Conservation (phyloP, 106 monocot species). For the Dendrobium officinale region DNA sequence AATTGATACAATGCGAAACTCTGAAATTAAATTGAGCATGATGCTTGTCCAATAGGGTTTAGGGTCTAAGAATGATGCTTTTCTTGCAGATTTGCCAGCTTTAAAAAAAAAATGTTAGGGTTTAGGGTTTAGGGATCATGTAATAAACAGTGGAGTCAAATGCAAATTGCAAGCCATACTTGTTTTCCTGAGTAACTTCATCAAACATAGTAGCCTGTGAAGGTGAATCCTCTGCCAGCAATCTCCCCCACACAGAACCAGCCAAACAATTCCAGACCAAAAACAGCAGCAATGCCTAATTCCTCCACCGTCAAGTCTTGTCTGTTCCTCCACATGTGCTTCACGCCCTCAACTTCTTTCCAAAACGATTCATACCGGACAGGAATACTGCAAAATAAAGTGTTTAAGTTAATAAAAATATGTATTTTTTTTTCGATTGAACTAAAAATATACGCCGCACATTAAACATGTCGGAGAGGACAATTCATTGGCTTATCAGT, state of each 20-base stretch:
- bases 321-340: conserved; percentile 25
- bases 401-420: neutral
- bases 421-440: neutral
- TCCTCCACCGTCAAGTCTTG: conserved; percentile 24
- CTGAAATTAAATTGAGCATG: too few relatives aligned
- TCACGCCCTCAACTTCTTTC: conserved; percentile 19
- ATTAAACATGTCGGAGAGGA: too few relatives aligned
- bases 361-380: conserved; percentile 19
- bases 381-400: conserved; percentile 16
- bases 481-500: too few relatives aligned
- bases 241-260: conserved; percentile 30
- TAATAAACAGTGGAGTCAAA: neutral
- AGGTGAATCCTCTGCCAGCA: conserved; percentile 20
- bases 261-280: conserved; percentile 20
- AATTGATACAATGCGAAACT: too few relatives aligned
- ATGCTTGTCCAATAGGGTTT: too few relatives aligned
- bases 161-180: neutral
- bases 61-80: neutral
- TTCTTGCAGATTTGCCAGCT: neutral
- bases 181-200: neutral
- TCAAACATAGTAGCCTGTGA: conserved; percentile 27
- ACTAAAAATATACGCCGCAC: neutral
- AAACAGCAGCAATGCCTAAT: conserved; percentile 18
- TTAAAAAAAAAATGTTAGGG: neutral
- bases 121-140: too few relatives aligned